Evolutionary conservation across 2,329 filamentous ascomycete species (phyloP).

Genomic region (Moelleriella libera): DNA sequence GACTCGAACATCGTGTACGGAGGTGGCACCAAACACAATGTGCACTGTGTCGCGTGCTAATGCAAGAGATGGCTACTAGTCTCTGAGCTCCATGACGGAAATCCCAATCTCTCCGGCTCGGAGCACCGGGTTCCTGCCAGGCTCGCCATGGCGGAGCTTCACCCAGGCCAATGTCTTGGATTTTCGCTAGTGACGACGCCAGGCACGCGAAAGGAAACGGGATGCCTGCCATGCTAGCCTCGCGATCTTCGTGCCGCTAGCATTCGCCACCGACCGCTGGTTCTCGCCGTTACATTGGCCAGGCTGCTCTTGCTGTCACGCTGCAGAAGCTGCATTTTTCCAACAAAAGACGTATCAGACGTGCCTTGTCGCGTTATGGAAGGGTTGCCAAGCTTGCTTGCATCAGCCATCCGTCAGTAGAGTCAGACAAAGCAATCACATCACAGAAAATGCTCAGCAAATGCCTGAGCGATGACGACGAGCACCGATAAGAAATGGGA

Average conservation of each 20-base stretch:
- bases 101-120: not conserved
- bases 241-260: not conserved
- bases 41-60: not conserved
- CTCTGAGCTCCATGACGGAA: not conserved
- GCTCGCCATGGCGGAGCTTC: not conserved
- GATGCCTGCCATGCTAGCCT: no score
- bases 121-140: not conserved
- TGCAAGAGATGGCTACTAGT: not conserved
- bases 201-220: no score
- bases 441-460: no score
- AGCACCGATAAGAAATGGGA: no score
- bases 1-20: not conserved
- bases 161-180: no score
- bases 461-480: no score
- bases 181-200: no score
- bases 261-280: not conserved
- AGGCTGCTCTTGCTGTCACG: not conserved
- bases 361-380: not conserved
- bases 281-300: not conserved
- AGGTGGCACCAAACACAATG: not conserved
- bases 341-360: no score
- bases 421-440: not conserved
- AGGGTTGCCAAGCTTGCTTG: not conserved
- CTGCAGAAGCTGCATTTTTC: not conserved
- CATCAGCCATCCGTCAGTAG: not conserved